Conservation (phyloP, 176 grass and related monocot species). For the sorghum (Sorghum bicolor) region DNA sequence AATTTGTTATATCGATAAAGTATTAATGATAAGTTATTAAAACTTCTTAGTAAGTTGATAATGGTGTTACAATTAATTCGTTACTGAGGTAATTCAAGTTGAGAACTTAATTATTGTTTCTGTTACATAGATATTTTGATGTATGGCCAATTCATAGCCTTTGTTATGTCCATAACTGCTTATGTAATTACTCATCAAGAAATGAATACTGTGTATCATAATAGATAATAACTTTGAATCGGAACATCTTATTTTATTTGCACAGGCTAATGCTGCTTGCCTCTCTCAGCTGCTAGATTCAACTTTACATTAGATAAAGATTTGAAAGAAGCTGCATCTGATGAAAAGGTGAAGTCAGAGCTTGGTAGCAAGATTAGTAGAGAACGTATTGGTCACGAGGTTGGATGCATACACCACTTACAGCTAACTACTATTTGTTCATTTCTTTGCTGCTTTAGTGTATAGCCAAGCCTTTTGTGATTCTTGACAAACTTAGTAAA, state of each 20-base stretch:
- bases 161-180: conserved; percentile 26
- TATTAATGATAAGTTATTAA: not conserved
- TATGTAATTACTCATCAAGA: conserved; percentile 14
- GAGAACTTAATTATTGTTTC: not conserved
- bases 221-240: not conserved
- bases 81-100: not conserved
- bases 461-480: not conserved
- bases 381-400: conserved; percentile 92
- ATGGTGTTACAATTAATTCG: conserved; percentile 11
- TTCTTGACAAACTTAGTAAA: conserved; percentile 16
- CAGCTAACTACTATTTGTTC: not conserved
- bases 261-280: conserved; percentile 17
- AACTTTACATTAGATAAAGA: conserved; percentile 78
- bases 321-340: conserved; percentile 79
- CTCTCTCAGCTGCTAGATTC: conserved; percentile 83
- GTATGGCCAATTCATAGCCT: not conserved
- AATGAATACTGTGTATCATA: not conserved
- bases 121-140: conserved; percentile 22
- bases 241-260: conserved; percentile 10
- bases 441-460: not conserved
- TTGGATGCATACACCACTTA: conserved; percentile 34
- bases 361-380: conserved; percentile 88
- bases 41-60: not conserved
- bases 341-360: conserved; percentile 77
- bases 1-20: not conserved